Evolutionary conservation across 2,329 filamentous ascomycete genomes (phyloP), one percentile per base, ranked within the genome.

Genomic region (Cercospora zeae-maydis): DNA sequence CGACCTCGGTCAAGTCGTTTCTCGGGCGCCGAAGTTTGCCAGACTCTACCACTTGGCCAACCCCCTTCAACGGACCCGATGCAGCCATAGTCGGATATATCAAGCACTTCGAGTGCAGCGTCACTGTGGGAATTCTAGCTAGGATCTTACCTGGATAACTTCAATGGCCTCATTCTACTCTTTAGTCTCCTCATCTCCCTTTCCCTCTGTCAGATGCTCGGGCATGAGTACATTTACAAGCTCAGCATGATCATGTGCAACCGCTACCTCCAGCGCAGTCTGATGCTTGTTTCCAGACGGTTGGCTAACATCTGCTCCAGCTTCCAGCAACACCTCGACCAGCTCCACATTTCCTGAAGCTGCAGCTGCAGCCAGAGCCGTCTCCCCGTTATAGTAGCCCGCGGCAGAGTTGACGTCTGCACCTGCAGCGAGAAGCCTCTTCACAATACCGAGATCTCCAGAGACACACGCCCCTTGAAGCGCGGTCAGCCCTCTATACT

Each of bases 341-440:
- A 70, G 56, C 4, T 67, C 62, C 10, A 62, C 2, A 59, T 70
- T 63, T 2, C 70, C 69, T 14, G n/a, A 47, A 39, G 61, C 63
- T n/a, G 66, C 61, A 9, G 70, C 69, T 11, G 61, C 62, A 19
- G 60, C 63, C 27, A 71, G 45, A 13, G 69, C 69, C 9, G 69
- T 69, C 8, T 47, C 11, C 8, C 68, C 68, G 7, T 55, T 54
- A 16, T 66, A 65, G 16, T 63, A 59, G 16, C 59, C 58, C n/a
- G 63, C 59, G 13, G 57, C 52, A 19, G 66, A 65, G 54, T 71
- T 66, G 14, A 68, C 63, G 60, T 70, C 59, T 3, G 69, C 70
- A 11, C 67, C 64, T 31, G 47, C 55, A 13, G 36, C 55, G n/a
- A 71, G 36, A 10, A 70, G 47, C 37, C 34, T 49, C 30, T 45